A percentile compares a stretch with the other conserved stretches of the same genome.
These are phyloP conservation scores for Dendryphion nanum DNA, from an alignment of 2,329 filamentous ascomycete genomes.

Conservation along the genomic window DNA sequence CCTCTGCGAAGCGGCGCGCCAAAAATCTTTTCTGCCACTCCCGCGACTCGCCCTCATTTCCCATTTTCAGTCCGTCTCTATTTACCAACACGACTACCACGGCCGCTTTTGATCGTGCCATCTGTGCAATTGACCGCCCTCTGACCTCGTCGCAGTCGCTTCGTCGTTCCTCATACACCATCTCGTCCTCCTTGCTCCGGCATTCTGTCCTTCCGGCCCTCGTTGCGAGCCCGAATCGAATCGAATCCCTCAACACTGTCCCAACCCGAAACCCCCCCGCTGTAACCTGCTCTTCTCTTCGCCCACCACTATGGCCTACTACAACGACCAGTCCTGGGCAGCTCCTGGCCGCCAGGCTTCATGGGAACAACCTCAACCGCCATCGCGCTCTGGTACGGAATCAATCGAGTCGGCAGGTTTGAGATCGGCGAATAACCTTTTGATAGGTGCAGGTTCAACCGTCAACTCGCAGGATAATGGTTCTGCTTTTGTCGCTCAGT, in stretches of 20 bases:
- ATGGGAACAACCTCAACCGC: slow-evolving; percentile 72
- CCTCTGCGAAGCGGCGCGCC: slow-evolving; percentile 22
- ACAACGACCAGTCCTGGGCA: slow-evolving; percentile 64
- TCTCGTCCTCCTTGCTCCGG: slow-evolving; percentile 10
- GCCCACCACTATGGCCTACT: slow-evolving; percentile 63
- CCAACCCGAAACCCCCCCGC: slow-evolving; percentile 3
- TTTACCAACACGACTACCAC: slow-evolving; percentile 5
- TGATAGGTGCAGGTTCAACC: slow-evolving; percentile 70
- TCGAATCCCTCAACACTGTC: slow-evolving; percentile 6
- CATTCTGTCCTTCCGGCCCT: slow-evolving; percentile 8
- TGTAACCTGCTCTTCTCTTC: slow-evolving; percentile 6
- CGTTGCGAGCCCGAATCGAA: slow-evolving; percentile 16
- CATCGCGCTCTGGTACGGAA: slow-evolving; percentile 66
- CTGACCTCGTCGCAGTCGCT: slow-evolving; percentile 16
- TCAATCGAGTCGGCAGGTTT: neutral
- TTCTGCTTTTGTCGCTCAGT: slow-evolving; percentile 78
- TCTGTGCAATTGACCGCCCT: slow-evolving; percentile 20
- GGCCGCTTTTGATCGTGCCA: slow-evolving; percentile 16
- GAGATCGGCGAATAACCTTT: slow-evolving; percentile 25
- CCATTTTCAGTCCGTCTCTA: slow-evolving; percentile 19
- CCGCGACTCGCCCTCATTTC: slow-evolving; percentile 25
- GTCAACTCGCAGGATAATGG: slow-evolving; percentile 66
- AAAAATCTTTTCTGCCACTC: slow-evolving; percentile 34
- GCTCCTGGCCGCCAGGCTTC: slow-evolving; percentile 62
- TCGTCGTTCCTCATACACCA: neutral